A percentile compares a stretch with the other conserved stretches of the same genome.
These are phyloP conservation scores for Ogataea methanolica DNA, from an alignment of 805 yeast species.

Conservation along the genomic window DNA sequence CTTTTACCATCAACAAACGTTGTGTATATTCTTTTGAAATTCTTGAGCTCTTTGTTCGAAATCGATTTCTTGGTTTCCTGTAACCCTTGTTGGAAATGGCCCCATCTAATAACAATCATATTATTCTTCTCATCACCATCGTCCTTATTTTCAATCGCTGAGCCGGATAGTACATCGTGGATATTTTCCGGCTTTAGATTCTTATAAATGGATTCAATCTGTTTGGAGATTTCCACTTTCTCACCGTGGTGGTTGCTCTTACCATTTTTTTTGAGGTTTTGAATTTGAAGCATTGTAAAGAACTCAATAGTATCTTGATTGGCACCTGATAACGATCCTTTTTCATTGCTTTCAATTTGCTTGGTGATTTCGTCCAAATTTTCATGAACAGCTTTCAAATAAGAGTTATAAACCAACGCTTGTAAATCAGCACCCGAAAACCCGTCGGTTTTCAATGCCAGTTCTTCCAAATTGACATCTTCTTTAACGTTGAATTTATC, in stretches of 20 bases:
- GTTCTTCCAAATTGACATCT: conserved; percentile 44
- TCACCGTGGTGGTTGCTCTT: neutral
- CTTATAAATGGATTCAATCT: conserved; percentile 16
- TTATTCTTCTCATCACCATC: conserved; percentile 9
- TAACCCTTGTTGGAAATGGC: conserved; percentile 59
- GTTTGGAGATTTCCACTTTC: conserved; percentile 14
- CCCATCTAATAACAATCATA: conserved; percentile 42
- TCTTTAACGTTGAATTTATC: conserved; percentile 55
- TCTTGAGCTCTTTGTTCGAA: conserved; percentile 62
- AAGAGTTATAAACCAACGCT: conserved; percentile 87
- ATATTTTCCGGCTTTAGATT: conserved; percentile 15
- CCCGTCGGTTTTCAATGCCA: conserved; percentile 65
- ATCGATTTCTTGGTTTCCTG: conserved; percentile 86
- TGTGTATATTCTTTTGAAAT: conserved; percentile 59
- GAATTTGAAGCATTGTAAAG: conserved; percentile 15
- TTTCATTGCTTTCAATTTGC: conserved; percentile 13
- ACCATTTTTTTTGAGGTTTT: neutral
- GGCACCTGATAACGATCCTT: conserved; percentile 1
- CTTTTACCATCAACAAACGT: conserved; percentile 62
- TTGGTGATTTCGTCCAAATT: conserved; percentile 48
- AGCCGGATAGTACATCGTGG: conserved; percentile 37
- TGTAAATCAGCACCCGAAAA: conserved; percentile 95
- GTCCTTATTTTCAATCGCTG: conserved; percentile 10
- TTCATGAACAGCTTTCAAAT: conserved; percentile 77
- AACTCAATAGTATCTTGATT: conserved; percentile 15